phyloP scores from a whole-genome alignment of 306 rosid genomes.

The Datisca glomerata region DNA sequence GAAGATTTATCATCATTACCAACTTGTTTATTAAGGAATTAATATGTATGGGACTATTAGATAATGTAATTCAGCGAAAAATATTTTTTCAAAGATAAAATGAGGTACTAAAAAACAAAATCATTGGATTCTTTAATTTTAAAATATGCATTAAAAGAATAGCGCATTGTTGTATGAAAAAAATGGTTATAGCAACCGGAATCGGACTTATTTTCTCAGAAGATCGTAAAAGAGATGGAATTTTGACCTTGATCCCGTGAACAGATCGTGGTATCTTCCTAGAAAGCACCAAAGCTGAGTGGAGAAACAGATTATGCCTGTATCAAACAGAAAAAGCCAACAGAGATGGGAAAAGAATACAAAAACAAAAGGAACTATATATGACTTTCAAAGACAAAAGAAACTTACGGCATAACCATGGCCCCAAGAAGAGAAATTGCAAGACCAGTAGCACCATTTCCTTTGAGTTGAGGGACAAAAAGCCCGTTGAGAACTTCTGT shows the following conservation, averaged over 20 bases:
- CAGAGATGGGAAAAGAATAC: slow-evolving; percentile 2
- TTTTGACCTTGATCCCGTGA: slow-evolving; percentile 62
- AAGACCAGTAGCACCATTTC: slow-evolving; percentile 87
- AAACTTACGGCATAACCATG: slow-evolving; percentile 99
- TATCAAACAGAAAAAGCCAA: slow-evolving; percentile 17
- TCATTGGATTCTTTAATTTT: too few relatives aligned
- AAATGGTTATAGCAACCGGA: too few relatives aligned
- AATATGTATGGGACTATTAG: too few relatives aligned
- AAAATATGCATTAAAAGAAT: too few relatives aligned
- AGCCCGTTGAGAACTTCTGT: slow-evolving; percentile 65
- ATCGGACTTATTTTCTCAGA: too few relatives aligned
- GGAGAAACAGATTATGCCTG: slow-evolving; percentile 98
- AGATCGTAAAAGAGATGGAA: slow-evolving; percentile 12
- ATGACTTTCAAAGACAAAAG: slow-evolving; percentile 4
- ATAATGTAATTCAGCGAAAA: too few relatives aligned
- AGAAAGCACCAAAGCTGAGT: slow-evolving; percentile 94
- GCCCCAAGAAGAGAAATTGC: slow-evolving; percentile 99
- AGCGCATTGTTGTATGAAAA: too few relatives aligned
- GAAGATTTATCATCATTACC: slow-evolving; percentile 3
- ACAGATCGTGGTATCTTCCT: slow-evolving; percentile 86
- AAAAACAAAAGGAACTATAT: slow-evolving; percentile 4
- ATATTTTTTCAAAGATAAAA: too few relatives aligned
- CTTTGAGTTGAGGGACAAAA: slow-evolving; percentile 80
- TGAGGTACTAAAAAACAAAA: too few relatives aligned
- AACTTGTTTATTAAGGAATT: too few relatives aligned